A percentile compares a stretch with the other conserved stretches of the same genome.
Conservation (phyloP, 2,329 filamentous ascomycete genomes). For the Ceratocystis albifundus region DNA sequence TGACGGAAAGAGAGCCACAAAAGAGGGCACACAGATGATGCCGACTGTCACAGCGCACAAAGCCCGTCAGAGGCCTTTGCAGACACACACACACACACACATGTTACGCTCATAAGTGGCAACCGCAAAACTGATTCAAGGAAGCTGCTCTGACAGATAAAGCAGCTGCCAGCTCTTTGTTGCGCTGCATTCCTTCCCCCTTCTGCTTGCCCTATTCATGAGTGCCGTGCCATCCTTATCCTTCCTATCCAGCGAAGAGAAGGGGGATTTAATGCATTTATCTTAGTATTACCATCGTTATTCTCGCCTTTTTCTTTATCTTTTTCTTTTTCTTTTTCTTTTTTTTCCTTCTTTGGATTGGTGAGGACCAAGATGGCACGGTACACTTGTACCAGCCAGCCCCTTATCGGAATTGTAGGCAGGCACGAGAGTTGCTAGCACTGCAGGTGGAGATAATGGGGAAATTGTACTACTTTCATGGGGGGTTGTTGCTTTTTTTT, state of each 20-base stretch:
- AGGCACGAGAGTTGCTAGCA: not conserved
- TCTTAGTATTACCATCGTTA: not conserved
- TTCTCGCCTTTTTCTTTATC: not conserved
- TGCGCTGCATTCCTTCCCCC: constrained; percentile 12
- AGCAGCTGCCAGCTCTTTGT: constrained; percentile 12
- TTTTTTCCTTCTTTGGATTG: not conserved
- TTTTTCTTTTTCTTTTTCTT: too few species aligned
- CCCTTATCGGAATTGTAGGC: not conserved
- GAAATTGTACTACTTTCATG: too few species aligned
- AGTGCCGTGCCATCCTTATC: not conserved
- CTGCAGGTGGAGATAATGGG: not conserved
- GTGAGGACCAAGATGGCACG: not conserved
- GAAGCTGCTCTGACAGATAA: constrained; percentile 2
- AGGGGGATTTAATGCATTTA: not conserved
- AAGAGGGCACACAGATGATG: not conserved
- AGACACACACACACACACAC: not conserved
- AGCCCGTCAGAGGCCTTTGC: not conserved
- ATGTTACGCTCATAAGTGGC: not conserved
- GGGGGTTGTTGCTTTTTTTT: not conserved
- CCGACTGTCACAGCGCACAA: not conserved
- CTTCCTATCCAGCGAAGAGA: too few species aligned
- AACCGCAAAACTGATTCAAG: not conserved
- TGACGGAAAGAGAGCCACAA: not conserved
- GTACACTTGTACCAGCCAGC: not conserved
- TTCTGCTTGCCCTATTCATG: not conserved